Percentiles rank a stretch among this genome's conserved stretches.
Evolutionary conservation across 2,329 filamentous ascomycete species (phyloP).

Genomic region (Cytospora paraplurivora): DNA sequence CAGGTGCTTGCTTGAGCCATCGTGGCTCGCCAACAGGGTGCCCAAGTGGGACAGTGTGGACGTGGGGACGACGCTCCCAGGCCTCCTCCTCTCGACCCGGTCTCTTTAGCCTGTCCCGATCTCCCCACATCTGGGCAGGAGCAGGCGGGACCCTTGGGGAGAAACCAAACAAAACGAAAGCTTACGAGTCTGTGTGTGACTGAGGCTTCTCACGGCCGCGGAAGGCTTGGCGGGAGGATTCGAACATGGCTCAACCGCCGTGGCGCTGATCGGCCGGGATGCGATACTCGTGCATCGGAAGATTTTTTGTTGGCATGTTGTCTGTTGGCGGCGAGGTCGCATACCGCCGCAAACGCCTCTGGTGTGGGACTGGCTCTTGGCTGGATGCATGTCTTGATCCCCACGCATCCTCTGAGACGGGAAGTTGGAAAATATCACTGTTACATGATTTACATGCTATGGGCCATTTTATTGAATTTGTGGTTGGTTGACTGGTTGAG

Average conservation of each 20-base stretch:
- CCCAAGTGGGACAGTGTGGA: too few species aligned
- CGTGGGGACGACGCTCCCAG: too few species aligned
- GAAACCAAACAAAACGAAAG: too few species aligned
- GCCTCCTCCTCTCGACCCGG: too few species aligned
- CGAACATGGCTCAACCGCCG: not conserved
- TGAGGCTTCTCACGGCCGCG: not conserved
- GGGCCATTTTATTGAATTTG: not conserved
- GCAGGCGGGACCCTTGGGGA: too few species aligned
- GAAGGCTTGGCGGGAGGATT: not conserved
- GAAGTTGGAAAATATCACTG: not conserved
- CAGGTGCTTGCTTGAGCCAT: not conserved
- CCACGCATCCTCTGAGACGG: not conserved
- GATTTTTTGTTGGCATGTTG: not conserved
- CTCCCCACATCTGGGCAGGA: too few species aligned
- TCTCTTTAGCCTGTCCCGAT: too few species aligned
- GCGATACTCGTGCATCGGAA: not conserved
- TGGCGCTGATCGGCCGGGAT: not conserved
- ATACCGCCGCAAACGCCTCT: slow-evolving; percentile 2
- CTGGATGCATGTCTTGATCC: not conserved
- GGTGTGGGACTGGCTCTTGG: not conserved
- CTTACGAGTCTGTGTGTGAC: not conserved
- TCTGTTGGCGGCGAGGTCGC: not conserved
- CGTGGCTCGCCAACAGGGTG: not conserved
- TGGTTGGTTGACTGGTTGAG: not conserved
- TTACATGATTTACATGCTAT: not conserved